Conservation (phyloP, 2,329 filamentous ascomycete species). For the Calonectria montana region DNA sequence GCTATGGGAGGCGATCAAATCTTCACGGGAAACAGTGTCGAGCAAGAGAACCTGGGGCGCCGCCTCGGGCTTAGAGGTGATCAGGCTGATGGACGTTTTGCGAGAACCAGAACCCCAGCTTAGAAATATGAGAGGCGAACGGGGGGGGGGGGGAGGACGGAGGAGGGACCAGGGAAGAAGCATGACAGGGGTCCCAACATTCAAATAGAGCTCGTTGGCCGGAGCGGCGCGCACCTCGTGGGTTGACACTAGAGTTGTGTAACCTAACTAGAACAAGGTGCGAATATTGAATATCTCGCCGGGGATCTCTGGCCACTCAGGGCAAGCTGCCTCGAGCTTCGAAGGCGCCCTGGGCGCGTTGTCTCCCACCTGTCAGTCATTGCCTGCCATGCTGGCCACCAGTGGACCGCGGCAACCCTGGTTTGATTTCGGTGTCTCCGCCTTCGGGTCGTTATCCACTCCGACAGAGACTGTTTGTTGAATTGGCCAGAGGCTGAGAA, state of each 20-base stretch:
- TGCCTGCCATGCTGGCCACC: background rate
- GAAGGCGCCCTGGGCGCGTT: background rate
- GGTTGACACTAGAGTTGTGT: background rate
- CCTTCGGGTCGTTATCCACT: background rate
- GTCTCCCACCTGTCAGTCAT: background rate
- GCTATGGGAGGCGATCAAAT: conserved; percentile 1
- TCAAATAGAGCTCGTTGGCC: background rate
- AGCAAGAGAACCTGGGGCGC: background rate
- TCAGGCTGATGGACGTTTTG: background rate
- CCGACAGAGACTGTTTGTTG: background rate
- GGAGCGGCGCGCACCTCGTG: background rate
- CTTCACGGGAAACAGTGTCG: background rate
- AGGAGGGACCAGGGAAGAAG: background rate
- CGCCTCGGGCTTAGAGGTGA: background rate
- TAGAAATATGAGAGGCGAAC: conserved; percentile 6
- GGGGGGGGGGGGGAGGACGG: background rate
- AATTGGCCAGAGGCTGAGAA: background rate
- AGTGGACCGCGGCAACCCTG: background rate
- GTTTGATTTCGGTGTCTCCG: conserved; percentile 4
- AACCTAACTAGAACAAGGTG: conserved; percentile 2
- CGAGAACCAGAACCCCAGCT: background rate
- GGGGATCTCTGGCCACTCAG: background rate
- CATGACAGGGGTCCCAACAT: background rate
- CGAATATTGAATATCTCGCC: conserved; percentile 3
- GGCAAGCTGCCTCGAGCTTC: background rate